phyloP scores from a whole-genome alignment of 768 basidiomycete genomes.

The Kwoniella botswanensis region DNA sequence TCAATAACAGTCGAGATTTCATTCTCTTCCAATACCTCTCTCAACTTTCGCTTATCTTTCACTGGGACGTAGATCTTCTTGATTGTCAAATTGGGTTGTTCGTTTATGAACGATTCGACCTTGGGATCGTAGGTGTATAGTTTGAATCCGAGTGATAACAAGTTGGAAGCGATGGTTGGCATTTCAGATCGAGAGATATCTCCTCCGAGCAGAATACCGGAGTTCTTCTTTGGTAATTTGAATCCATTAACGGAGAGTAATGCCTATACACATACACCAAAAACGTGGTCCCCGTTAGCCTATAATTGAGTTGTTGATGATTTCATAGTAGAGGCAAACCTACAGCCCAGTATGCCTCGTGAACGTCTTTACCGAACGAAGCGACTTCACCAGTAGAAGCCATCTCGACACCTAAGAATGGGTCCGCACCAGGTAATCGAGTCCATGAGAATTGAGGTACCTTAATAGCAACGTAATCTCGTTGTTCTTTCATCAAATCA shows the following conservation, averaged over 20 bases:
- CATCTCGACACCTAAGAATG: constrained; percentile 97
- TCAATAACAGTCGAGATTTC: constrained; percentile 96
- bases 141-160: constrained; percentile 89
- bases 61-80: constrained; percentile 96
- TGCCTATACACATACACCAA: constrained; percentile 51
- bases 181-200: constrained; percentile 88
- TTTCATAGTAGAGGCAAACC: background rate
- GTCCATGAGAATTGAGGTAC: constrained; percentile 99
- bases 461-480: constrained; percentile 94
- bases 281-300: too few species aligned
- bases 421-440: constrained; percentile 91
- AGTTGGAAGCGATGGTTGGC: constrained; percentile 74
- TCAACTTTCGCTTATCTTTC: constrained; percentile 91
- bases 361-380: constrained; percentile 87
- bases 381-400: constrained; percentile 98
- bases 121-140: constrained; percentile 66
- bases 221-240: constrained; percentile 80
- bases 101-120: constrained; percentile 81
- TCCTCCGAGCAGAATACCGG: constrained; percentile 91
- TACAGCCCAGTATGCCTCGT: constrained; percentile 73
- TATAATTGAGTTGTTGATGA: too few species aligned
- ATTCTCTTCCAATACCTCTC: constrained; percentile 82
- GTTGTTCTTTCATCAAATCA: constrained; percentile 85
- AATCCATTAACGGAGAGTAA: constrained; percentile 95
- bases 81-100: constrained; percentile 70